Conservation (phyloP, 352 stramenopile species). For the Globisporangium megalacanthum region DNA sequence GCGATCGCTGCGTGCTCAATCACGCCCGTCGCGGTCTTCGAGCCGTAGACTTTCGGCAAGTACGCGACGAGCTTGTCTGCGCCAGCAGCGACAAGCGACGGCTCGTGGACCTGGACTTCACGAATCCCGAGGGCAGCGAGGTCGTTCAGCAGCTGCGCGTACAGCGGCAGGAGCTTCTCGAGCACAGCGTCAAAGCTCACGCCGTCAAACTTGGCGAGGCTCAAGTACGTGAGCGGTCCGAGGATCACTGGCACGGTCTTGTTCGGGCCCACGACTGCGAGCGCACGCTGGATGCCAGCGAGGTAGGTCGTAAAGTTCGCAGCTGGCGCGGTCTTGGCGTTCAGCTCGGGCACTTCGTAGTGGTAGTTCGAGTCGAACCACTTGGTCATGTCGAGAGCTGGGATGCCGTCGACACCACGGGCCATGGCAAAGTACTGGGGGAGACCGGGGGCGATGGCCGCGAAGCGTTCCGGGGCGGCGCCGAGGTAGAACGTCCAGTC, state of each 20-base stretch:
- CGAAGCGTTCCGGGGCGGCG: slow-evolving; percentile 72
- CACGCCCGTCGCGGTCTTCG: slow-evolving; percentile 40
- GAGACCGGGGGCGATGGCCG: slow-evolving; percentile 46
- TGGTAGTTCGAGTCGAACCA: slow-evolving; percentile 96
- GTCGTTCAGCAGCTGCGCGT: slow-evolving; percentile 68
- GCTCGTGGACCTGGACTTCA: slow-evolving; percentile 91
- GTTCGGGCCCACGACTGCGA: slow-evolving; percentile 70
- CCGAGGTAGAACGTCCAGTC: slow-evolving; percentile 85
- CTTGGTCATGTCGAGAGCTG: slow-evolving; percentile 92
- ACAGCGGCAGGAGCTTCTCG: slow-evolving; percentile 70
- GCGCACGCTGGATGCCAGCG: slow-evolving; percentile 63
- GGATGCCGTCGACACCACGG: slow-evolving; percentile 84
- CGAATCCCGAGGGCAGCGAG: slow-evolving; percentile 67
- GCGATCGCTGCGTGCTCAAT: slow-evolving; percentile 57
- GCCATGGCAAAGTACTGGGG: slow-evolving; percentile 90
- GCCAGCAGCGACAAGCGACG: slow-evolving; percentile 77
- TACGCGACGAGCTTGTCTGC: slow-evolving; percentile 49
- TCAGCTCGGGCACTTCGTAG: slow-evolving; percentile 92
- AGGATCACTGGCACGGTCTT: slow-evolving; percentile 82
- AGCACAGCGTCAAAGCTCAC: slow-evolving; percentile 65
- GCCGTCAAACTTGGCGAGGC: slow-evolving; percentile 79
- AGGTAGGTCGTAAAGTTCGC: slow-evolving; percentile 84
- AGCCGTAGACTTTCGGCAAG: slow-evolving; percentile 62
- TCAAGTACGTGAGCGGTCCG: slow-evolving; percentile 78
- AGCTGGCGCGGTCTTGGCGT: slow-evolving; percentile 51